phyloP scores from a whole-genome alignment of 78 protist species.

The Polysphondylium violaceum region DNA sequence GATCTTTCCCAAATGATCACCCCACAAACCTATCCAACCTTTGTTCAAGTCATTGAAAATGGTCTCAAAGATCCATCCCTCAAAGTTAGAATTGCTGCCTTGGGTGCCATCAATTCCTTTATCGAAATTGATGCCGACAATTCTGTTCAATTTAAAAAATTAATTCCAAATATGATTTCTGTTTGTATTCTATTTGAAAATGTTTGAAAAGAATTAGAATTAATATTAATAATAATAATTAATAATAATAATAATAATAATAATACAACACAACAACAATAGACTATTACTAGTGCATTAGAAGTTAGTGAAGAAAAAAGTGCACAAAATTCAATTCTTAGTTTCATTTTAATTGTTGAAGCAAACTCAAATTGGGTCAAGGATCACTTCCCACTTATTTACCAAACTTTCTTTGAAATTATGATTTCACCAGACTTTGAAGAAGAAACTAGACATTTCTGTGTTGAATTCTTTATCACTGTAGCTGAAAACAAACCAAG shows the following conservation, averaged over 20 bases:
- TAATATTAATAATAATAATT: background rate
- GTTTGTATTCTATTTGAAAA: slow-evolving; percentile 1
- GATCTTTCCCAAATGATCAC: background rate
- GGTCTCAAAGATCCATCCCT: slow-evolving; percentile 35
- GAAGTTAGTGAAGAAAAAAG: slow-evolving; percentile 58
- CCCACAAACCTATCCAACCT: background rate
- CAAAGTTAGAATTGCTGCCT: slow-evolving; percentile 53
- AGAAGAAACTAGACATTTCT: slow-evolving; percentile 77
- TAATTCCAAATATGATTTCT: slow-evolving; percentile 45
- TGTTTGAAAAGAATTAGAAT: background rate
- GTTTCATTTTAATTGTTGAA: slow-evolving; percentile 60
- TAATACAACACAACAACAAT: background rate
- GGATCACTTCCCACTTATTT: background rate
- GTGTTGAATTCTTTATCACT: slow-evolving; percentile 71
- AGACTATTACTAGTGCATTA: slow-evolving; percentile 44
- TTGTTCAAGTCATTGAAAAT: background rate
- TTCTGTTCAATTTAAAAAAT: slow-evolving; percentile 24
- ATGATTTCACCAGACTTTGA: slow-evolving; percentile 32
- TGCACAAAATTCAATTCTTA: slow-evolving; percentile 53
- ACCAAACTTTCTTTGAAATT: slow-evolving; percentile 14
- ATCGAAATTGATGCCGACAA: slow-evolving; percentile 18
- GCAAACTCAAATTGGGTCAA: slow-evolving; percentile 49
- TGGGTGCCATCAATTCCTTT: slow-evolving; percentile 30
- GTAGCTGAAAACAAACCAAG: slow-evolving; percentile 59
- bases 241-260: background rate